phyloP scores from a whole-genome alignment of 1,284 basidiomycete genomes.

The Moesziomyces antarcticus region DNA sequence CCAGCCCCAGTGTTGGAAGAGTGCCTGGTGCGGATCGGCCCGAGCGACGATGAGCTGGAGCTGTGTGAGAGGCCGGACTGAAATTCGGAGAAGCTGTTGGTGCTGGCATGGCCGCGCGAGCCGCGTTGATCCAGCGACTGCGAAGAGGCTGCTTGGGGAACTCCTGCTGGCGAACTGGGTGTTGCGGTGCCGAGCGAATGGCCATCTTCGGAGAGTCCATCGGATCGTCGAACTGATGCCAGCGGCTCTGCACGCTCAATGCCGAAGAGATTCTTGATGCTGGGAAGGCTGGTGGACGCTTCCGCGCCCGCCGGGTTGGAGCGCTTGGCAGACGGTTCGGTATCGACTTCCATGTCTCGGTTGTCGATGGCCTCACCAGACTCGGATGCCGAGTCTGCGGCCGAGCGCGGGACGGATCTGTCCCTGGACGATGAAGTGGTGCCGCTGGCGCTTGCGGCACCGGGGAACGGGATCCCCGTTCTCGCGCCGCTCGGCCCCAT shows the following conservation, averaged over 20 bases:
- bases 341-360: conserved; percentile 43
- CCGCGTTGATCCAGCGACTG: conserved; percentile 27
- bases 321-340: conserved; percentile 20
- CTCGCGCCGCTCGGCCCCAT: conserved; percentile 44
- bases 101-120: conserved; percentile 38
- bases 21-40: conserved; percentile 42
- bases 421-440: conserved; percentile 16
- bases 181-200: conserved; percentile 23
- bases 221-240: conserved; percentile 27
- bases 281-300: conserved; percentile 37
- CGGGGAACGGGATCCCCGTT: conserved; percentile 44
- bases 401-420: conserved; percentile 30
- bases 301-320: conserved; percentile 10
- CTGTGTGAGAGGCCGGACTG: conserved; percentile 34
- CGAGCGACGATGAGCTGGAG: conserved; percentile 44
- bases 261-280: conserved; percentile 49
- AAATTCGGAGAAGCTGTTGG: conserved; percentile 46
- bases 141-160: conserved; percentile 14
- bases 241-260: conserved; percentile 39
- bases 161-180: conserved; percentile 26
- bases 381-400: conserved; percentile 22
- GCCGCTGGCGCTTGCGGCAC: conserved; percentile 24
- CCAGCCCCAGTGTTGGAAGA: conserved; percentile 28
- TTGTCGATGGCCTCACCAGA: conserved; percentile 15
- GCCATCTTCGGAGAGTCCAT: conserved; percentile 27